A percentile compares a stretch with the other conserved stretches of the same genome.
Conservation (phyloP, 192 early-diverging fungal genomes). For the Backusella psychrophila region DNA sequence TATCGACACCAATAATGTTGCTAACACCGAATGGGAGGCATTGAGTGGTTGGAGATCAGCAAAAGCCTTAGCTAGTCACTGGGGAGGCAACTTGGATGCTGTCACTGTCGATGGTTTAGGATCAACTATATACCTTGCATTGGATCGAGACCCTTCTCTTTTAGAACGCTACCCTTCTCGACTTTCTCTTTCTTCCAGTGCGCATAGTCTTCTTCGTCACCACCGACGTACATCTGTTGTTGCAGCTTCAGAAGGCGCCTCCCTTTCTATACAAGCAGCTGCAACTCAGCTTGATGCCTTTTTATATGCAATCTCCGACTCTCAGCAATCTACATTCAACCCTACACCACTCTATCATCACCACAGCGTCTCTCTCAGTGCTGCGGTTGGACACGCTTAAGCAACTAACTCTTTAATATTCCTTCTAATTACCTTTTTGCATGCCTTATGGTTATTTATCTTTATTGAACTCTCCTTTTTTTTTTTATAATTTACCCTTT, state of each 20-base stretch:
- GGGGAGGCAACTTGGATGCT: conserved; percentile 21
- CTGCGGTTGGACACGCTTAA: conserved; percentile 28
- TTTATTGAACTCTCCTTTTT: conserved; percentile 11
- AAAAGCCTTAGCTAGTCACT: conserved; percentile 18
- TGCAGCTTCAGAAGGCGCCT: background rate
- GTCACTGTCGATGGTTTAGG: conserved; percentile 20
- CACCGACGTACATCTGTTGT: conserved; percentile 11
- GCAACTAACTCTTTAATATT: background rate
- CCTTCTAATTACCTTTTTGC: conserved; percentile 3
- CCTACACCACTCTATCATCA: conserved; percentile 17
- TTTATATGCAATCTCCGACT: conserved; percentile 23
- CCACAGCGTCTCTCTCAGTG: conserved; percentile 20
- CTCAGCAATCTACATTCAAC: background rate
- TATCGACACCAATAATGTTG: background rate
- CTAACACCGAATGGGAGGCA: conserved; percentile 12
- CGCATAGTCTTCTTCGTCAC: conserved; percentile 16
- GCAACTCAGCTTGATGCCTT: conserved; percentile 23
- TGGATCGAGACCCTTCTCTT: conserved; percentile 23
- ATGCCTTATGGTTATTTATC: background rate
- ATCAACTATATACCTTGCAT: conserved; percentile 27
- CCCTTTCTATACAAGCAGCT: conserved; percentile 18
- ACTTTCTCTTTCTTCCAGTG: background rate
- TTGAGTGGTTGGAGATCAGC: conserved; percentile 19
- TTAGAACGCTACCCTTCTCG: conserved; percentile 19
- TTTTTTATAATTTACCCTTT: conserved; percentile 6